A percentile compares a stretch with the other conserved stretches of the same genome.
Evolutionary conservation across 768 basidiomycete genomes (phyloP).

Genomic region (Phaffia tasmanica): DNA sequence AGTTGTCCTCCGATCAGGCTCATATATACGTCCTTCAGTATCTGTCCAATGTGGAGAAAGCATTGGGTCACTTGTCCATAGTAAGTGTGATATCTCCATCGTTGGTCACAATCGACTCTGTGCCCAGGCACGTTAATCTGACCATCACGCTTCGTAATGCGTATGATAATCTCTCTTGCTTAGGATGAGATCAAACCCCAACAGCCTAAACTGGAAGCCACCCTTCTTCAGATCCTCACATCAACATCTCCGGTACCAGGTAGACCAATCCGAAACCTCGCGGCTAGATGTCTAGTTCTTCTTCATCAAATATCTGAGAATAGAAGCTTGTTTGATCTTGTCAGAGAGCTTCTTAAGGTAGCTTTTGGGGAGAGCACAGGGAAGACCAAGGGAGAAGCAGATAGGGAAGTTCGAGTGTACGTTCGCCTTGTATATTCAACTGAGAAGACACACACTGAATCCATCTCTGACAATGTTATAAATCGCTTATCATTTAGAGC

Average conservation of each 20-base stretch:
- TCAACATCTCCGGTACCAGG: constrained; percentile 67
- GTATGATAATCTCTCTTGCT: neutral
- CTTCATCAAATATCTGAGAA: constrained; percentile 73
- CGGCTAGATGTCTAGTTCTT: constrained; percentile 61
- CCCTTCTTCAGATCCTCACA: constrained; percentile 57
- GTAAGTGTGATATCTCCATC: constrained; percentile 42
- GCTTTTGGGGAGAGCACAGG: constrained; percentile 52
- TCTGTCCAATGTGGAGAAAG: constrained; percentile 57
- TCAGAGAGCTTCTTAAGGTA: constrained; percentile 64
- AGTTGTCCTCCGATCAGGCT: constrained; percentile 53
- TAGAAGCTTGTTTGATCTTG: constrained; percentile 71
- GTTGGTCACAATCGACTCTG: neutral
- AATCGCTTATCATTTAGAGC: constrained; percentile 45
- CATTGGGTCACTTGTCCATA: constrained; percentile 44
- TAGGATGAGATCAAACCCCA: constrained; percentile 58
- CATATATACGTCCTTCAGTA: constrained; percentile 78
- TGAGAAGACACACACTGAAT: neutral
- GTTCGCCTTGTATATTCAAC: constrained; percentile 30
- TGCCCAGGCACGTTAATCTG: neutral
- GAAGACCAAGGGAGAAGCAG: constrained; percentile 47
- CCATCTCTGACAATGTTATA: neutral
- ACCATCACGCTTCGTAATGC: no score
- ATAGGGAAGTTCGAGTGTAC: constrained; percentile 47
- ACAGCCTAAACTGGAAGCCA: constrained; percentile 54
- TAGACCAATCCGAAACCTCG: constrained; percentile 66